phyloP scores from a whole-genome alignment of 2,329 filamentous ascomycete genomes.

The Aspergillus pseudoterreus region DNA sequence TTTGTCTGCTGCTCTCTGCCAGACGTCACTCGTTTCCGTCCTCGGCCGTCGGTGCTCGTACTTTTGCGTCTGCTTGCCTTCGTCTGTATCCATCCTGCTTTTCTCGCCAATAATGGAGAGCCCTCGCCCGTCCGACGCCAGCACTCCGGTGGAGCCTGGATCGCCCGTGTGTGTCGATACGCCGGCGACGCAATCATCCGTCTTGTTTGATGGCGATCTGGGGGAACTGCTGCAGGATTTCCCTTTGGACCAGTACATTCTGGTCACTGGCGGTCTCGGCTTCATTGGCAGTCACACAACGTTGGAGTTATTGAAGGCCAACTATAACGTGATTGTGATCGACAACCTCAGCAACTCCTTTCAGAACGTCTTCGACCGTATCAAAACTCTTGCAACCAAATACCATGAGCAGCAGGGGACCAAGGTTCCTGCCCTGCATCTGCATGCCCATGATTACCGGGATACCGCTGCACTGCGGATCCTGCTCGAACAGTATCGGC shows the following conservation, averaged over 20 bases:
- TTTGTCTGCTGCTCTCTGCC: conserved; percentile 5
- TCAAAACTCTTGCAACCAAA: conserved; percentile 29
- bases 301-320: conserved; percentile 38
- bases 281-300: conserved; percentile 44
- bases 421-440: conserved; percentile 42
- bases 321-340: conserved; percentile 41
- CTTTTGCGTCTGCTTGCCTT: conserved; percentile 8
- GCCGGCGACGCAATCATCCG: conserved; percentile 44
- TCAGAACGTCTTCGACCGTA: conserved; percentile 32
- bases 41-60: conserved; percentile 6
- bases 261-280: conserved; percentile 41
- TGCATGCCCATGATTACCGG: conserved; percentile 49
- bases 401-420: conserved; percentile 37
- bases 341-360: conserved; percentile 42
- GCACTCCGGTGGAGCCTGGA: conserved; percentile 27
- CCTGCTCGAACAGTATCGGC: conserved; percentile 42
- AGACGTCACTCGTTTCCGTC: conserved; percentile 11
- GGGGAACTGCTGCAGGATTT: conserved; percentile 41
- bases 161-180: conserved; percentile 33
- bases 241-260: conserved; percentile 40
- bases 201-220: conserved; percentile 44
- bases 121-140: conserved; percentile 25
- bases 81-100: conserved; percentile 5
- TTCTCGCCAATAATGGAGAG: conserved; percentile 25
- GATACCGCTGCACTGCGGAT: conserved; percentile 40